Evolutionary conservation across 2,329 filamentous ascomycete genomes (phyloP).

Genomic region (Claviceps purpurea): DNA sequence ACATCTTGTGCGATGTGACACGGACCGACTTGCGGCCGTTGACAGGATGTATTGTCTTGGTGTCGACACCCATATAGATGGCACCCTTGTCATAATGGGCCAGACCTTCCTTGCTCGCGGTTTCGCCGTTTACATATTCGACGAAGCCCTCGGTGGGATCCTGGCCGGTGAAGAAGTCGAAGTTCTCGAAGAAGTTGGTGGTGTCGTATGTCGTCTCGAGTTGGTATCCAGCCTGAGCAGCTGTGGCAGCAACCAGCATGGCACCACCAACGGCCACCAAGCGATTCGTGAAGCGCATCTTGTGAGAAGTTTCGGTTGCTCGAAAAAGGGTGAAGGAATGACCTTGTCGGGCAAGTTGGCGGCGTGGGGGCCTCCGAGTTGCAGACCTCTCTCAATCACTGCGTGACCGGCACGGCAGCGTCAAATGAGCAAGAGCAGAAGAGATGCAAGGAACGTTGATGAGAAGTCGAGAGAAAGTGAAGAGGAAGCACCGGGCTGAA

Average conservation of each 20-base stretch:
- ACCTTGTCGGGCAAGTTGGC: background rate
- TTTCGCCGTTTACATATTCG: constrained; percentile 46
- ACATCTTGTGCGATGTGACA: constrained; percentile 51
- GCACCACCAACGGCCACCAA: constrained; percentile 15
- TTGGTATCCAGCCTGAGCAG: constrained; percentile 24
- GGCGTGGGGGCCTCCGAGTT: background rate
- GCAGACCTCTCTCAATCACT: background rate
- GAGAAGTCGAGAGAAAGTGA: background rate
- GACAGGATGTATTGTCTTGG: constrained; percentile 37
- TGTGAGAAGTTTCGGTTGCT: background rate
- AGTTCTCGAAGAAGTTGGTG: constrained; percentile 42
- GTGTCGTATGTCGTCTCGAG: constrained; percentile 35
- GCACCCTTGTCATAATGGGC: constrained; percentile 40
- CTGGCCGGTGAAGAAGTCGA: constrained; percentile 38
- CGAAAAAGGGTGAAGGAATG: background rate
- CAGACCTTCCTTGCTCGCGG: constrained; percentile 44
- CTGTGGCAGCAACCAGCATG: constrained; percentile 15
- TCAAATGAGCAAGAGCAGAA: background rate
- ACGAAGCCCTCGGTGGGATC: constrained; percentile 71
- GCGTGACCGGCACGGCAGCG: constrained; percentile 10
- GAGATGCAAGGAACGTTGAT: background rate
- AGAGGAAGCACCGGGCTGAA: background rate
- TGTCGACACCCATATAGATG: constrained; percentile 59
- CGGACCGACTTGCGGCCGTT: constrained; percentile 58
- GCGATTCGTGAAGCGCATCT: constrained; percentile 11